These are phyloP conservation scores for Monosporascus sp. DNA, from an alignment of 2,329 filamentous ascomycete genomes.

Conservation along the genomic window DNA sequence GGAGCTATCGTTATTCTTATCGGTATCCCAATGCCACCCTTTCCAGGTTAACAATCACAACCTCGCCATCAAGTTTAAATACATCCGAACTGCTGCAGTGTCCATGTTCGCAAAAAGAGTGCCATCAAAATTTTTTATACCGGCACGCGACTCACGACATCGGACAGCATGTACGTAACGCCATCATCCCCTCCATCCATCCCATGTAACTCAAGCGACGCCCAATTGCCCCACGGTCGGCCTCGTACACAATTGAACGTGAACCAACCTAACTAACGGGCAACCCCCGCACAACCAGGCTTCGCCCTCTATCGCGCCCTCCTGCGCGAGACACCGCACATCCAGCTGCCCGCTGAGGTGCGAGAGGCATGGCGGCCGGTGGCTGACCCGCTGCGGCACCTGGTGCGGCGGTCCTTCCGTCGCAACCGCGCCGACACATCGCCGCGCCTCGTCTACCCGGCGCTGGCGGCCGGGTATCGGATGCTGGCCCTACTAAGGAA, in stretches of 20 bases:
- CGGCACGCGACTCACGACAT: conserved; percentile 48
- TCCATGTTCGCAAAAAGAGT: neutral
- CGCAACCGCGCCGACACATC: conserved; percentile 56
- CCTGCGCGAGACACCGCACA: conserved; percentile 49
- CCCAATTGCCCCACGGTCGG: too few species aligned
- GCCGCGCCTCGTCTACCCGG: conserved; percentile 53
- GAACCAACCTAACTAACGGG: conserved; percentile 1
- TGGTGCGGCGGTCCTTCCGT: conserved; percentile 59
- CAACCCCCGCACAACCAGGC: conserved; percentile 35
- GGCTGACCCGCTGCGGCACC: conserved; percentile 46
- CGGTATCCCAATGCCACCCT: too few species aligned
- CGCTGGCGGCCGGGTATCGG: conserved; percentile 62
- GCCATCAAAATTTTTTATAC: conserved; percentile 32
- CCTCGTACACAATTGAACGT: neutral
- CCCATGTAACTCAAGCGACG: too few species aligned
- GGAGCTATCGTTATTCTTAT: neutral
- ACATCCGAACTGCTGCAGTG: too few species aligned
- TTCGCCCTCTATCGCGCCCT: conserved; percentile 70
- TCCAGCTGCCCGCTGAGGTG: conserved; percentile 49
- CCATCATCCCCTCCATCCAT: neutral
- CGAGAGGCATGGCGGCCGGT: conserved; percentile 19
- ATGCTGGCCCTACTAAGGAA: conserved; percentile 18
- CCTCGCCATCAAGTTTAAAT: too few species aligned
- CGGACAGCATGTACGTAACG: conserved; percentile 41
- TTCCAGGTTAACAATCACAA: too few species aligned